These are phyloP conservation scores for Gossypium gossypioides DNA, from an alignment of 441 rosid species.

Conservation along the genomic window DNA sequence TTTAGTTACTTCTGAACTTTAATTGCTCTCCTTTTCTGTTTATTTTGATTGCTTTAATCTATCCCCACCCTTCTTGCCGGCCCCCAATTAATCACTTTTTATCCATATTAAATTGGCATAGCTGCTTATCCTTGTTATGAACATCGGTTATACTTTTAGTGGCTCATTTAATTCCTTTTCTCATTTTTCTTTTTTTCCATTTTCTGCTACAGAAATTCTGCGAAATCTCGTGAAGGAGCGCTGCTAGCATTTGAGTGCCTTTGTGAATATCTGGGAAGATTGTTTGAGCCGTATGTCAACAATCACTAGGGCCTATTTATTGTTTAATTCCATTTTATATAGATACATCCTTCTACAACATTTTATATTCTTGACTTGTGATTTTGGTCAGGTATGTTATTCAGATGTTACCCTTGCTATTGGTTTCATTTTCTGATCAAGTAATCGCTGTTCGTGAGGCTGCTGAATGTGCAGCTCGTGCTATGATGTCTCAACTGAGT, in stretches of 20 bases:
- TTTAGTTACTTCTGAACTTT: not conserved
- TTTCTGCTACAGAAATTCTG: conserved; percentile 58
- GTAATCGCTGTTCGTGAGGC: conserved; percentile 98
- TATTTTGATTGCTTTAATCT: not conserved
- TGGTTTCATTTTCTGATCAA: conserved; percentile 98
- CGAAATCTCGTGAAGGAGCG: conserved; percentile 94
- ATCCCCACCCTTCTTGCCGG: no score
- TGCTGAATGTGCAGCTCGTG: conserved; percentile 98
- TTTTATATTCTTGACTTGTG: conserved; percentile 2
- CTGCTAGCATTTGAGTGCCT: conserved; percentile 94
- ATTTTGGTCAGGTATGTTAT: conserved; percentile 70
- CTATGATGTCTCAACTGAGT: conserved; percentile 97
- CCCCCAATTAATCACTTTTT: not conserved
- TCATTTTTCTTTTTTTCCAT: conserved; percentile 9
- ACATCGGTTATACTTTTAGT: not conserved
- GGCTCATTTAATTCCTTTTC: not conserved
- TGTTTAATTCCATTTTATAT: not conserved
- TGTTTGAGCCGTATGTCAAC: conserved; percentile 89
- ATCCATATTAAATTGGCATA: not conserved
- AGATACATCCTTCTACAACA: not conserved
- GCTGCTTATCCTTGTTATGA: not conserved
- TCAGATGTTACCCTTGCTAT: conserved; percentile 82
- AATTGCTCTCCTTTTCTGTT: not conserved
- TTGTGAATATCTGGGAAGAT: conserved; percentile 85
- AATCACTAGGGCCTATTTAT: not conserved